A percentile compares a stretch with the other conserved stretches of the same genome.
Conservation (phyloP, 2,329 filamentous ascomycete genomes). For the Epichloe amarillans region DNA sequence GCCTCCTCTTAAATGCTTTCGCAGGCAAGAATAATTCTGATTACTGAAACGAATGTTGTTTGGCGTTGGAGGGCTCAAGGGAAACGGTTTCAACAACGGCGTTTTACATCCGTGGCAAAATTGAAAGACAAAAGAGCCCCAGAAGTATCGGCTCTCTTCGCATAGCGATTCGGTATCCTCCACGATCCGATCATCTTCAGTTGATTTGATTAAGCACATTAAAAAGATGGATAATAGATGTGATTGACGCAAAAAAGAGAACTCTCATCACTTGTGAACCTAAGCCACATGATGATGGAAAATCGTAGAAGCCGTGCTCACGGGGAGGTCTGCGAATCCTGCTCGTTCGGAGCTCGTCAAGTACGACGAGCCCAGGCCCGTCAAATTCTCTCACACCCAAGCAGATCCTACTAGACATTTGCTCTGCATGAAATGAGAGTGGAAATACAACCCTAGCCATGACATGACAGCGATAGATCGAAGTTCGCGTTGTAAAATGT, state of each 20-base stretch:
- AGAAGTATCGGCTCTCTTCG: slow-evolving; percentile 16
- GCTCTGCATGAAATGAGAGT: not conserved
- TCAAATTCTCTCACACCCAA: not conserved
- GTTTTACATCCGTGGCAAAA: slow-evolving; percentile 24
- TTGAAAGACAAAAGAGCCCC: slow-evolving; percentile 8
- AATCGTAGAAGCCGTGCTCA: not conserved
- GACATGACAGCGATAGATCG: not conserved
- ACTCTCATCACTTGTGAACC: not conserved
- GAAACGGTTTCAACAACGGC: slow-evolving; percentile 43
- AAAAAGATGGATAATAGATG: slow-evolving; percentile 1
- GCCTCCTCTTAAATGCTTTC: slow-evolving; percentile 25
- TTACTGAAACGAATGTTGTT: slow-evolving; percentile 14
- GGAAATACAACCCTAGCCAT: not conserved
- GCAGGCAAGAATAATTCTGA: slow-evolving; percentile 6
- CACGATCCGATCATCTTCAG: slow-evolving; percentile 20
- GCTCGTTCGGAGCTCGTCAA: not conserved
- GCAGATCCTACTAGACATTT: not conserved
- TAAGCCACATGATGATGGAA: not conserved
- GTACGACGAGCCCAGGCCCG: not conserved
- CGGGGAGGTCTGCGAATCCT: not conserved
- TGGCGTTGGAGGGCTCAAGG: slow-evolving; percentile 30
- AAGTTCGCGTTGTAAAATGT: not conserved
- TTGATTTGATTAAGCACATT: slow-evolving; percentile 1
- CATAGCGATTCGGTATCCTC: slow-evolving; percentile 27
- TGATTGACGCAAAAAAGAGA: not conserved